These are phyloP conservation scores for Brassica balearica DNA, from an alignment of 441 rosid genomes.

Conservation along the genomic window DNA sequence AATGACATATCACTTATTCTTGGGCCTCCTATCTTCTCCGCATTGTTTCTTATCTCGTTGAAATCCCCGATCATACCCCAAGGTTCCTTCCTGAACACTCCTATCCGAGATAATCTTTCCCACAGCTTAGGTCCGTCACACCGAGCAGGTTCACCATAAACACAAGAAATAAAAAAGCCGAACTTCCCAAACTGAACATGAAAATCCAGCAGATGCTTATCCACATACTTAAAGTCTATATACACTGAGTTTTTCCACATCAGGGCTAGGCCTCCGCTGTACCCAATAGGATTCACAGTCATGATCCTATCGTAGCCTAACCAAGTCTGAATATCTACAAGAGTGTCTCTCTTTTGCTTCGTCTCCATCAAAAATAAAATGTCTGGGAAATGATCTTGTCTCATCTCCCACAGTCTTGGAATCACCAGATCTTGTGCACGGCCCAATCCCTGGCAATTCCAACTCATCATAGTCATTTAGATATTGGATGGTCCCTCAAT, in stretches of 20 bases:
- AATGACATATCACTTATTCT: too few relatives aligned
- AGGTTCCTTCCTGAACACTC: too few relatives aligned
- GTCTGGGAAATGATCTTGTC: neutral
- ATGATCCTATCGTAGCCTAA: neutral
- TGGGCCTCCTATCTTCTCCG: too few relatives aligned
- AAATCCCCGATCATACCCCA: too few relatives aligned
- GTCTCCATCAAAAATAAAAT: neutral
- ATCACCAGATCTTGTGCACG: neutral
- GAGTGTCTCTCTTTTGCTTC: too few relatives aligned
- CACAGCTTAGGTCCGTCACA: too few relatives aligned
- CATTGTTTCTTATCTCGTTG: too few relatives aligned
- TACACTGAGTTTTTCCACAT: neutral
- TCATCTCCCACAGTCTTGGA: neutral
- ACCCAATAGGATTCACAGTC: neutral
- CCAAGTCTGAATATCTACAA: too few relatives aligned
- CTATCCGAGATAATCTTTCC: too few relatives aligned
- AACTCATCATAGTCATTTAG: too few relatives aligned
- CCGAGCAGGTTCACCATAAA: too few relatives aligned
- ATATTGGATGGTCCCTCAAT: too few relatives aligned
- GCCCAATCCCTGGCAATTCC: neutral
- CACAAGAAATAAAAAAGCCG: neutral
- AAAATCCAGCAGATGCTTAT: neutral
- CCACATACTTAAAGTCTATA: neutral
- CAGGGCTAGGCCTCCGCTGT: neutral
- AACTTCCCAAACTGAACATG: neutral